Base-by-base conservation (phyloP, 2,329 filamentous ascomycete genomes). In the Thelonectria olida region DNA sequence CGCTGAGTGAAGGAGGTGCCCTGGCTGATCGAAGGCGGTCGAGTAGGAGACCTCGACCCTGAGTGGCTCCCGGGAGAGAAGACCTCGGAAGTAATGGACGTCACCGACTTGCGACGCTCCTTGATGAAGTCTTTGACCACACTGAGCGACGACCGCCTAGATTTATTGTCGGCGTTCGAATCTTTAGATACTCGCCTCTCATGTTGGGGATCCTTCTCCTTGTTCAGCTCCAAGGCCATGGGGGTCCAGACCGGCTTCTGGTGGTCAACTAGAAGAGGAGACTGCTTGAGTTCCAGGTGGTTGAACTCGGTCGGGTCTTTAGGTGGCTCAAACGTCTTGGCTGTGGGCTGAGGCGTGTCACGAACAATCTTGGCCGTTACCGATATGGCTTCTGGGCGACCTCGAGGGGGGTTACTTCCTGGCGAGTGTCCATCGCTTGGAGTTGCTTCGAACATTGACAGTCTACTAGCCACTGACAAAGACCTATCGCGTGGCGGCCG, bases 331-430 rank as follows among this genome's bases (percentile, higher is more conserved):
- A 79, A 71, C 19, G 74, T 73, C 59, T 75, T 78, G 5, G 77
- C 75, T 41, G 79, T 77, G 19, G 74, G 74, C 31, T 85, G 80
- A 19, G 73, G 75, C 10, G 84, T 81, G 66, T 91, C 90, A 48
- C 92, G 88, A 36, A 97, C 81, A 64, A 97, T 97, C 52, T 90
- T 88, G 49, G 94, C 92, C 17, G 91, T 96, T 10, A 97, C 93
- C 45, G 93, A 94, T n/a, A 97, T 88, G 1, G 92, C 94, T 71
- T 94, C 92, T 5, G 89, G 85, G 2, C 81, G 80, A 6, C 83
- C 81, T 15, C 80, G 78, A n/a, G 80, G 74, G 7, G 75, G 31
- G 31, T 15, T 34, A 34, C 72, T 77, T n/a, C 75, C 62, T 9
- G 68, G 63, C 3, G 73, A 69, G 4, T 55, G 62, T 23, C 55